Conservation (phyloP, 768 basidiomycete genomes). For the Sarcodon aspratus region DNA sequence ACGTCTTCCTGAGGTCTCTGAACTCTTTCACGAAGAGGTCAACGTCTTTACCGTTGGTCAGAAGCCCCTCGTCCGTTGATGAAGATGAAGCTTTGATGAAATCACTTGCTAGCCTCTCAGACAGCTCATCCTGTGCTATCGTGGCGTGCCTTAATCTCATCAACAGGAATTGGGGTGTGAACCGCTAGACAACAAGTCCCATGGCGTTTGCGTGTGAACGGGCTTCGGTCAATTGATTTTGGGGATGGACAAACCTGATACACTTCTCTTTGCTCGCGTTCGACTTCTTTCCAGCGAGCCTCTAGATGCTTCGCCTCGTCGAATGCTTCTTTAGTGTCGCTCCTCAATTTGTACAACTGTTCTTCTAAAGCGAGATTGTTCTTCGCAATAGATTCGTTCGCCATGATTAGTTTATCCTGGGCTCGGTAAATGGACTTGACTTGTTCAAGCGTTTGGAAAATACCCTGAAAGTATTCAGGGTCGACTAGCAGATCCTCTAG, state of each 20-base stretch:
- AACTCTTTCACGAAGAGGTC: constrained; percentile 86
- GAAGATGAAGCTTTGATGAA: constrained; percentile 57
- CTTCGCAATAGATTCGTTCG: constrained; percentile 78
- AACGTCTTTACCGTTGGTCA: constrained; percentile 38
- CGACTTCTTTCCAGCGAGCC: constrained; percentile 73
- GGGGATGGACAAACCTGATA: constrained; percentile 52
- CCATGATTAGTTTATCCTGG: constrained; percentile 68
- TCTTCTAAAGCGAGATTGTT: constrained; percentile 72
- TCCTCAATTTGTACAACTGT: constrained; percentile 58
- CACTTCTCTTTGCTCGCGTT: constrained; percentile 79
- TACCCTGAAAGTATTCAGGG: constrained; percentile 75
- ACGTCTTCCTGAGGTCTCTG: constrained; percentile 77
- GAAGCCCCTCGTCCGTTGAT: constrained; percentile 10
- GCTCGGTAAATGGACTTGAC: constrained; percentile 69
- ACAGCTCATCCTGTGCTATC: constrained; percentile 82
- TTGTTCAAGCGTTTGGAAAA: constrained; percentile 66
- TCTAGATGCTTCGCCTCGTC: constrained; percentile 79
- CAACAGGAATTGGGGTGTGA: constrained; percentile 78
- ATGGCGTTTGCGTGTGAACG: too few species aligned
- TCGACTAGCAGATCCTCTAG: constrained; percentile 84
- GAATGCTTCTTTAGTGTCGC: constrained; percentile 80
- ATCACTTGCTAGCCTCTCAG: constrained; percentile 72
- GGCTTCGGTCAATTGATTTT: neutral
- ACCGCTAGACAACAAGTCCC: constrained; percentile 47
- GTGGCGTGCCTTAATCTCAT: constrained; percentile 82